Base-by-base conservation (phyloP, 805 yeast genomes). In the Komagataella kurtzmanii region DNA sequence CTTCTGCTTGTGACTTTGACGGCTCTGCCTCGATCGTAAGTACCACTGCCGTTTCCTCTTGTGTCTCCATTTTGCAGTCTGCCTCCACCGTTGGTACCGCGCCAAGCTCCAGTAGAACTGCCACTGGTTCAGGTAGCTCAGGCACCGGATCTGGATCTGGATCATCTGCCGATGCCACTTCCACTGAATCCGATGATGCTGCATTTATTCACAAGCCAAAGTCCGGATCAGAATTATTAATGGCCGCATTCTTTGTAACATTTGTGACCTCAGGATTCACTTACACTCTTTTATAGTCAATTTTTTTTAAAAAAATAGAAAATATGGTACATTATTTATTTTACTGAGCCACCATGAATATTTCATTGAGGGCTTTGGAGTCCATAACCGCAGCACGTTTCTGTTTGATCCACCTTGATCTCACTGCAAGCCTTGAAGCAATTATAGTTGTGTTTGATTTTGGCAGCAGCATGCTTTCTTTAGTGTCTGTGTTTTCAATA, bases 371-470 rank as follows among this genome's bases (percentile, higher is more conserved):
- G 12, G 96, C 89, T 64, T 88, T 82, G 2, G 85, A 76, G 63
- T 91, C 98, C 81, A 85, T 79, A 0, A 90, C 88, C 1, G 97
- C 91, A 8, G 95, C 93, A 59, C 93, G 77, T 64, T 91, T 91
- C 65, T 89, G 96, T 57, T 76, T 83, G 52, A 91, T 90, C 83
- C 88, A 90, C 65, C 79, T 83, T 19, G 95, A 82, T 64, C 98
- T 78, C 3, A 85, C 85, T 1, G 95, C 82, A 49, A 80, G 63
- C 60, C 85, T 73, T n/a, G 83, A 75, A 10, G 76, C 58, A 1
- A 76, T 67, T 1, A 67, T 69, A 6, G 72, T 57, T 8, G 60
- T 52, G 7, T 30, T 44, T 7, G 48, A 23, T 17, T 55, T 24
- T 21, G 49, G 72, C 45, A 61, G 62, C 24, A 72, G 56, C 76